These are phyloP conservation scores for Entonaema liquescens DNA, from an alignment of 495 filamentous ascomycete species.

Conservation along the genomic window DNA sequence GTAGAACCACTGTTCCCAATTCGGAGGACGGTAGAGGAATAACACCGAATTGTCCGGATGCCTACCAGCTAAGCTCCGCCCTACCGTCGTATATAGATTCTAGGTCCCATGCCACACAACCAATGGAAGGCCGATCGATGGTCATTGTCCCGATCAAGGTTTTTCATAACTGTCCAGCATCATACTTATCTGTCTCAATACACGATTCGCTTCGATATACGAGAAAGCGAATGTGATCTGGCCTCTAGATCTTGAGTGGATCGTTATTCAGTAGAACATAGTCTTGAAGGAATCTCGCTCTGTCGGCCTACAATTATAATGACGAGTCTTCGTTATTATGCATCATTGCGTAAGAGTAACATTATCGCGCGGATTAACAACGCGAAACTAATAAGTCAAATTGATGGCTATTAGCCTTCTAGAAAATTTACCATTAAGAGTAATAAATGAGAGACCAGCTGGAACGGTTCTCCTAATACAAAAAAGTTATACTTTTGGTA, in stretches of 20 bases:
- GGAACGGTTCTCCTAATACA: background rate
- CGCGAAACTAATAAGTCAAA: background rate
- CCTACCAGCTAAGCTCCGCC: background rate
- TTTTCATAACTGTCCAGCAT: background rate
- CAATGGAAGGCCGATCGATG: background rate
- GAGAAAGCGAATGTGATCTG: background rate
- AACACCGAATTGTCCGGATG: slow-evolving; percentile 1
- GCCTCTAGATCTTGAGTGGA: background rate
- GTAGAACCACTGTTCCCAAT: background rate
- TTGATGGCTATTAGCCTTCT: background rate
- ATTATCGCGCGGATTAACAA: background rate
- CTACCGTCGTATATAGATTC: background rate
- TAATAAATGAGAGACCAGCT: background rate
- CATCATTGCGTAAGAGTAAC: background rate
- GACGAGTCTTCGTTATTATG: background rate
- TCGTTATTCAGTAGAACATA: background rate
- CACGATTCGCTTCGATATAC: background rate
- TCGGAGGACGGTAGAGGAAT: background rate
- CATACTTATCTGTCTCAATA: background rate
- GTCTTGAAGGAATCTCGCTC: background rate
- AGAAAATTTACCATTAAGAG: background rate
- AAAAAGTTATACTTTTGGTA: background rate
- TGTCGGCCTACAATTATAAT: background rate
- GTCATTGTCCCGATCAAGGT: background rate
- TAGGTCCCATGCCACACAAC: background rate